Base-by-base conservation (phyloP, 129 eudicot genomes). In the Saposhnikovia divaricata region DNA sequence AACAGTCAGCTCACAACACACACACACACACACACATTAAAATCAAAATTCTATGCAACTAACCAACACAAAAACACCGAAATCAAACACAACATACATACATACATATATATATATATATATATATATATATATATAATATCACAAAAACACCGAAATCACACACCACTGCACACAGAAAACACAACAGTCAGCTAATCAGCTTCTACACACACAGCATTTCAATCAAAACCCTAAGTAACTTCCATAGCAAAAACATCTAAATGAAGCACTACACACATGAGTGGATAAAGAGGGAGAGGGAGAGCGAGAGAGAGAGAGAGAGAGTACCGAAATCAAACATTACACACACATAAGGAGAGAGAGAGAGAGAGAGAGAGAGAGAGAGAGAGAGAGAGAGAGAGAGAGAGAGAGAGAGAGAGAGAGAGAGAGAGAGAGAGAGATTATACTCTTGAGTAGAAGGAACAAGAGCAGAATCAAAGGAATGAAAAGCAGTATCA, bases 401-500 rank as follows among this genome's bases (percentile, higher is more conserved):
- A 45, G 48, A 45, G 48, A 5, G 48, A 45, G 48, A 45, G 48
- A 10, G 48, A 45, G 48, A 11, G 48, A 45, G 48, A 45, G 48
- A 45, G 14, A 45, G 48, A 13, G 53, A 48, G 59, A 51, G 57
- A 79, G 11, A 48, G 5, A 47, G 63, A 38, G 82, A 63, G 40
- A 45, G 42, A 47, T 9, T 37, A 69, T 82, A 92, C 98, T 91
- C 81, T 84, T 89, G 77, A 14, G 89, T 27, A 63, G 98, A 89
- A 27, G 93, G 93, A 78, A 92, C 90, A 65, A 92, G 87, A 61
- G 91, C 96, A 31, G 90, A 87, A 84, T 87, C 81, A 75, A 92
- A 90, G 73, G 85, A 84, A 38, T 86, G 85, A 83, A 89, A 89
- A 38, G 96, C 78, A 38, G 83, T 85, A 81, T 95, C 93, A 19